phyloP scores from a whole-genome alignment of 331 rosid species.

The Prunus yedoensis region DNA sequence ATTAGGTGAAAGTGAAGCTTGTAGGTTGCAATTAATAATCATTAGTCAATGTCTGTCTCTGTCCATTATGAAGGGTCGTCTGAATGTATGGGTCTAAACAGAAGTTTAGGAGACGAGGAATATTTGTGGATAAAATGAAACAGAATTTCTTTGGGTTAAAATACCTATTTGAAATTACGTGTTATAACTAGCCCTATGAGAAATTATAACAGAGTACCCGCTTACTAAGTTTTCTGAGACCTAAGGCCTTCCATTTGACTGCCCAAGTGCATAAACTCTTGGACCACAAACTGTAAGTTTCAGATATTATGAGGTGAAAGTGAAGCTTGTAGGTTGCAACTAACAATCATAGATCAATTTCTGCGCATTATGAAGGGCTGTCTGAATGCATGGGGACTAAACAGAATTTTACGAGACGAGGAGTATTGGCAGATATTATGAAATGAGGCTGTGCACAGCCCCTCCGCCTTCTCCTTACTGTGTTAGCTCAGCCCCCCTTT shows the following conservation, averaged over 20 bases:
- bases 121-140: not conserved
- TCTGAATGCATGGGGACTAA: not conserved
- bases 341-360: not conserved
- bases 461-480: not conserved
- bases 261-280: not conserved
- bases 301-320: not conserved
- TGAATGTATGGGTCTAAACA: not conserved
- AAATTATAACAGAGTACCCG: not conserved
- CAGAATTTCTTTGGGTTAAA: not conserved
- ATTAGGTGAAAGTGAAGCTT: not conserved
- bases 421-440: not conserved
- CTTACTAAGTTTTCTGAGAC: not conserved
- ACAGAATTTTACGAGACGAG: not conserved
- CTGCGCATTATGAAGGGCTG: not conserved
- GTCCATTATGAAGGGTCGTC: not conserved
- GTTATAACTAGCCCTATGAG: not conserved
- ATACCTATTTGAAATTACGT: not conserved
- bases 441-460: not conserved
- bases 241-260: not conserved
- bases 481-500: not conserved
- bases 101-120: not conserved
- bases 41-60: no score
- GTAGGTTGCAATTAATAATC: not conserved
- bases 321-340: conserved; percentile 1
- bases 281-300: not conserved